Evolutionary conservation across 495 filamentous ascomycete genomes (phyloP), one percentile per base, ranked within the genome.

Genomic region (Annulohypoxylon maeteangense): DNA sequence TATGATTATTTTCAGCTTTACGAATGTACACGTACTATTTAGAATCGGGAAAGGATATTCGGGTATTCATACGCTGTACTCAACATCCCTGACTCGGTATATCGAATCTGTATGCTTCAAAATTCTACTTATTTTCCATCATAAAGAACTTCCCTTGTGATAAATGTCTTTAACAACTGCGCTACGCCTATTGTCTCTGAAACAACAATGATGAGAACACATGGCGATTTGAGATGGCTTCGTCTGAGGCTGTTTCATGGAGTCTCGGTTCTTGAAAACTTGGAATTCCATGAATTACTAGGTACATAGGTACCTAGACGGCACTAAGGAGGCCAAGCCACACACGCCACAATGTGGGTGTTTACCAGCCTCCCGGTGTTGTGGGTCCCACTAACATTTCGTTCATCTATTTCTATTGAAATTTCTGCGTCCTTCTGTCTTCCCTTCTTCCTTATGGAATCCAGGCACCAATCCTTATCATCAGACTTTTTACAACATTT

Each of bases 391-490:
- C 51, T 44, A 44, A 68, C 42, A 48, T 38, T 50, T 65, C 42
- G 10, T 7, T 22, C 16, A 12, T 54, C 38, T 55, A 6, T 50
- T 18, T 23, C 18, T 51, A 42, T 47, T 29, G 8, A 47, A 45
- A 7, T 36, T 55, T 61, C 51, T 20, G 3, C 1, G n/a, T 20
- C 25, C 11, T 31, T 14, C 10, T 20, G 55, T 23, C 16, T 27
- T 44, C 62, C 45, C n/a, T n/a, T 31, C 36, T 23, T 48, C 32
- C 2, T 65, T 1, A 20, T 18, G 50, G n/a, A 60, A 72, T 65
- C 75, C 78, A 78, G 83, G 83, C 83, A 83, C 79, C 65, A 82
- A 76, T 84, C 83, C 83, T 86, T 86, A 86, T 86, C 83, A 81
- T 81, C 83, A 84, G 78, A 75, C 79, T 79, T 70, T 18, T 67